A percentile compares a stretch with the other conserved stretches of the same genome.
Evolutionary conservation across 768 basidiomycete genomes (phyloP).

Genomic region (Lactifluus subvellereus): DNA sequence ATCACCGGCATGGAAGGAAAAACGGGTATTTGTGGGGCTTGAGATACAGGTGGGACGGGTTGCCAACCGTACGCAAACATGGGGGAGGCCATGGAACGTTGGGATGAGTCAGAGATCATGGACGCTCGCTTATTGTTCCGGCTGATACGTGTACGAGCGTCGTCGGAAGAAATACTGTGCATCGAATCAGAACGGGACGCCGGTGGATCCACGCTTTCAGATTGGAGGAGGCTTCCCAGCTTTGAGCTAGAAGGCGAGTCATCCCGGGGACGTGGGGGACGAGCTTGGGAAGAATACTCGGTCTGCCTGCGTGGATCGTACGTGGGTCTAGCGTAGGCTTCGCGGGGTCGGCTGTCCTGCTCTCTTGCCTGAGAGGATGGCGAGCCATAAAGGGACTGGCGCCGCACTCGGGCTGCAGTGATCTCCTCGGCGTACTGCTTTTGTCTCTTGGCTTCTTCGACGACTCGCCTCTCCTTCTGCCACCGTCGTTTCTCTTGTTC

Average conservation of each 20-base stretch:
- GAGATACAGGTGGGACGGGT: conserved; percentile 12
- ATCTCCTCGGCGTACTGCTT: conserved; percentile 22
- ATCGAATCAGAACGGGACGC: conserved; percentile 12
- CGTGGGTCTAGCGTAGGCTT: conserved; percentile 19
- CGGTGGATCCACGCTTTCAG: conserved; percentile 11
- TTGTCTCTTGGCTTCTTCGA: conserved; percentile 38
- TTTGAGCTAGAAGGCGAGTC: conserved; percentile 17
- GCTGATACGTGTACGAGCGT: conserved; percentile 6
- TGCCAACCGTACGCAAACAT: conserved; percentile 15
- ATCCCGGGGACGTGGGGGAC: not conserved
- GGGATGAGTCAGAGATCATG: conserved; percentile 17
- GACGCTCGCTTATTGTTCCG: conserved; percentile 18
- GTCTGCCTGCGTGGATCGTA: conserved; percentile 22
- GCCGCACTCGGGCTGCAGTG: conserved; percentile 20
- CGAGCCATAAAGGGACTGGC: conserved; percentile 1
- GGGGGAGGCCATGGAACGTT: conserved; percentile 7
- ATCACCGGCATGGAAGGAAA: conserved; percentile 17
- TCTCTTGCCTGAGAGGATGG: conserved; percentile 13
- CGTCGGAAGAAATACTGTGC: conserved; percentile 19
- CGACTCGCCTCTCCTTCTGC: conserved; percentile 41
- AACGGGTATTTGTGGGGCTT: conserved; percentile 15
- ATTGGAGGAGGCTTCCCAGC: conserved; percentile 7
- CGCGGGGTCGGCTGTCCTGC: conserved; percentile 15
- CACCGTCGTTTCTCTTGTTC: conserved; percentile 39
- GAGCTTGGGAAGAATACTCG: not conserved